Base-by-base conservation (phyloP, 2,329 filamentous ascomycete species). In the Aureobasidium lini region DNA sequence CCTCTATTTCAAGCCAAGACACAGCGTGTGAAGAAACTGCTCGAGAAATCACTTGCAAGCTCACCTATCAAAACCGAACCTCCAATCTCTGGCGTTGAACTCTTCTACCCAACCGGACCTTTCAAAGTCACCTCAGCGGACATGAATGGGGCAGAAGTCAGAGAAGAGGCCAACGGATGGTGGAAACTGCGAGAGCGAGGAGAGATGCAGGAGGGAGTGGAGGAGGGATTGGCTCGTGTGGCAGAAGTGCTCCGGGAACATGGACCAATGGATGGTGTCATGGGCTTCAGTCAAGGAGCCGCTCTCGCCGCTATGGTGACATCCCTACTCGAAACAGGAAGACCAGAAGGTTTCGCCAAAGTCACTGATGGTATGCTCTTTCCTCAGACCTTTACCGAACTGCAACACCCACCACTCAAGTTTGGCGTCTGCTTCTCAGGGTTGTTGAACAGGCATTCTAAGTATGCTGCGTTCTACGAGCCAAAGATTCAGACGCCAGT, bases 1-100 rank as follows among this genome's bases (percentile, higher is more conserved):
- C 74, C 86, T 3, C 79, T 91, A 63, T 96, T 96, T 82, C 87
- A 84, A 71, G 83, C 86, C 71, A 96, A 96, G 77, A 95, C 90
- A 46, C 88, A 90, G 72, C 90, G 90, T 9, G 79, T 96, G 1
- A 84, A 91, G 67, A 96, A 96, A 73, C 77, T 86, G 54, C 81
- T 96, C 59, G 73, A 78, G 62, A 95, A 95, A 70, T 76, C 84
- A 37, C 36, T 87, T 96, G 64, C 81, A 83, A 8, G 73, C 81
- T 3, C 80, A 85, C 46, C 74, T 81, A 65, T 70, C 82, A 3
- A 68, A 66, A 46, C 39, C n/a, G 16, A 72, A 6, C 53, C 62
- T 39, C 40, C 64, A 5, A 68, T 69, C 57, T 69, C 72, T 1
- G 76, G 75, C 31, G 67, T 77, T n/a, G 67, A 75, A 11, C 66